Percentiles rank a stretch among this genome's conserved stretches.
phyloP scores from a whole-genome alignment of 179 eudicot genomes.

The Actinidia polygama region DNA sequence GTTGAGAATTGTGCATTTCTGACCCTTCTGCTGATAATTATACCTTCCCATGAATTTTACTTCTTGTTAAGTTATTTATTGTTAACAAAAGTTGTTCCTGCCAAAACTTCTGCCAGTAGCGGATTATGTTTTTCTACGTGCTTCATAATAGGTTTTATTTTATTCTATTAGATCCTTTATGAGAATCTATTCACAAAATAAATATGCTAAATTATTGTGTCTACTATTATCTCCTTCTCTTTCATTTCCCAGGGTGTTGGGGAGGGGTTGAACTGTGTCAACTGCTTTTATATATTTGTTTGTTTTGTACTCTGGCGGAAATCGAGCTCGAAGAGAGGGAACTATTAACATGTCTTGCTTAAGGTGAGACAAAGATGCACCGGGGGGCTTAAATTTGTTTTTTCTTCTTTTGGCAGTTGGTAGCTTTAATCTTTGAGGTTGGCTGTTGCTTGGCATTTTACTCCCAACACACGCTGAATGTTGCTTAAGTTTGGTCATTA shows the following conservation, averaged over 20 bases:
- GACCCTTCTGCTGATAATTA: not conserved
- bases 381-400: not conserved
- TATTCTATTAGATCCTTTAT: not conserved
- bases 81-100: not conserved
- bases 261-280: not conserved
- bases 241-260: no score
- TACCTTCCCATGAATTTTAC: not conserved
- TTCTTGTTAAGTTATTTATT: not conserved
- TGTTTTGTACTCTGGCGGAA: not conserved
- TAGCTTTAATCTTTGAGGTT: not conserved
- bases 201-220: no score
- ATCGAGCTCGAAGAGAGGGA: not conserved
- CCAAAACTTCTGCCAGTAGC: not conserved
- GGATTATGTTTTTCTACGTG: not conserved
- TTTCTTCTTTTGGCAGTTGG: not conserved
- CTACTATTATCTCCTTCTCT: not conserved
- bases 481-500: no score
- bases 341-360: not conserved
- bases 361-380: not conserved
- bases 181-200: no score
- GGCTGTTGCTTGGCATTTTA: not conserved
- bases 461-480: no score
- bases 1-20: constrained; percentile 11
- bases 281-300: not conserved
- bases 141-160: not conserved